Conservation (phyloP, 768 basidiomycete genomes). For the Trametes cinnabarina region DNA sequence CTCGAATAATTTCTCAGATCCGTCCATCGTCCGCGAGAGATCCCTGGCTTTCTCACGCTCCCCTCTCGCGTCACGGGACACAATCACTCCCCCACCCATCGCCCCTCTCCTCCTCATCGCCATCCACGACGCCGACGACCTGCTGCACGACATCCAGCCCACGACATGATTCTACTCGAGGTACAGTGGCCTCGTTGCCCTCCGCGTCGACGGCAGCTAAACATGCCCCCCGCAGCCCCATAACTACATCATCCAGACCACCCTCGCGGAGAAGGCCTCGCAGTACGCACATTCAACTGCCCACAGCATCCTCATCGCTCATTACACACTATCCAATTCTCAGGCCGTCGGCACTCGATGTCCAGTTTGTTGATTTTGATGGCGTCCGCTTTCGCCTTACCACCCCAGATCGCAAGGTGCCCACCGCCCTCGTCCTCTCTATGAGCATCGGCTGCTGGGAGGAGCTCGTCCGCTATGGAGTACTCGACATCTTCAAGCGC, state of each 20-base stretch:
- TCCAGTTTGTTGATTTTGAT: constrained; percentile 97
- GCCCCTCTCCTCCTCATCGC: not conserved
- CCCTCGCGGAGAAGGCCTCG: constrained; percentile 78
- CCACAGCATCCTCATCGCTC: constrained; percentile 1
- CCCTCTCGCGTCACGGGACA: constrained; percentile 11
- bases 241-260: constrained; percentile 90
- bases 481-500: constrained; percentile 68
- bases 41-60: constrained; percentile 17
- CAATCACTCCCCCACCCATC: not conserved
- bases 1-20: constrained; percentile 21
- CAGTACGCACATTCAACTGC: constrained; percentile 64
- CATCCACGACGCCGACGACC: constrained; percentile 2
- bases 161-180: constrained; percentile 81
- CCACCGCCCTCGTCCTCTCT: constrained; percentile 67
- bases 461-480: constrained; percentile 87
- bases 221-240: constrained; percentile 55
- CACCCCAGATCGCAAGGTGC: constrained; percentile 80
- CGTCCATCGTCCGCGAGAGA: not conserved
- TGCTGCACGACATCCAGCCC: not conserved
- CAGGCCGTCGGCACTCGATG: constrained; percentile 89
- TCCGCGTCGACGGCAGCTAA: not conserved
- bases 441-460: constrained; percentile 99
- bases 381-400: constrained; percentile 93
- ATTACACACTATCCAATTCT: not conserved
- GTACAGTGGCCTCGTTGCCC: constrained; percentile 37